Base-by-base conservation (phyloP, 2,329 filamentous ascomycete genomes). In the Fusarium fujikuroi region DNA sequence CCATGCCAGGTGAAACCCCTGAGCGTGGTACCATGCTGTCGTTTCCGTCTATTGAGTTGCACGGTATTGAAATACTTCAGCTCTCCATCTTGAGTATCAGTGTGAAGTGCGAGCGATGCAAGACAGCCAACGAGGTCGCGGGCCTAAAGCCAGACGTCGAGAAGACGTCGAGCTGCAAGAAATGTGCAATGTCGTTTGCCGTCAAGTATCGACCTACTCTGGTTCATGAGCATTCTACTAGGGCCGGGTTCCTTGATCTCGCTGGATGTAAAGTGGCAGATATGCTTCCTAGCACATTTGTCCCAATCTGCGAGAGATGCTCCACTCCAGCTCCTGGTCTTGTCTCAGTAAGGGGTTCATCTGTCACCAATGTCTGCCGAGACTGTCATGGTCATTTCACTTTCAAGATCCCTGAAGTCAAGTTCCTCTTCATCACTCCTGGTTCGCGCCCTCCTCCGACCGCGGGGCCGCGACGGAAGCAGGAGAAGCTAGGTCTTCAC, bases 381-480 rank as follows among this genome's bases (percentile, higher is more conserved):
- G 89, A 92, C 76, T 97, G 94, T 80, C 93, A 96, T 84, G 86
- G 87, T 60, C 92, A 92, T 79, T 95, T 96, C 88, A 92, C 89
- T 21, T 93, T 96, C 82, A 91, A 91, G 79, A 89, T 96, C 52
- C 92, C 92, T 30, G 91, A 94, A 70, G 88, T 95, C 71, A 93
- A 92, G 79, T 95, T 97, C 81, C 86, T 95, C 37, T 87, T 90
- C 73, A 90, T 95, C 76, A 90, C 91, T 11, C 85, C 86, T 23
- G 87, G 87, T 34, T 81, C 84, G n/a, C 81, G 84, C 5, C 75
- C 80, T 14, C 83, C 82, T 1, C 80, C 85, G 3, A 73, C 83
- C 2, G 66, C 79, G 2, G 84, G 86, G 4, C 83, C 85, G 0
- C 83, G 84, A 5, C 83, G 84, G 42, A 84, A 84, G 70, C 83